A percentile compares a stretch with the other conserved stretches of the same genome.
phyloP scores from a whole-genome alignment of 1,139 yeast genomes.

The Diutina catenulata region DNA sequence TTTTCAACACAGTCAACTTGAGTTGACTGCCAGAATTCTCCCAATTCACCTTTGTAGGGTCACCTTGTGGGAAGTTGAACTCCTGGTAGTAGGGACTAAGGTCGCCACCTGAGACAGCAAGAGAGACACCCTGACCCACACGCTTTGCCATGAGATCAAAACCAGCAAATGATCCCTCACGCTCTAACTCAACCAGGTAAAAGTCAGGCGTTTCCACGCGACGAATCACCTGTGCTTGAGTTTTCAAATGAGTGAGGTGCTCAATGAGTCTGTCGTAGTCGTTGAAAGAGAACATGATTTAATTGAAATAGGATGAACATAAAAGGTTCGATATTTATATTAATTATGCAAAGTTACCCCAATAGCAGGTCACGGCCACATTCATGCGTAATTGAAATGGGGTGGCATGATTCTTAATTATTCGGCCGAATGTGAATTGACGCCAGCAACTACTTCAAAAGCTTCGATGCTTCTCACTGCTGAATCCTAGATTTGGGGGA shows the following conservation, averaged over 20 bases:
- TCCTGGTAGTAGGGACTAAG: conserved; percentile 1
- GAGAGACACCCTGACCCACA: conserved; percentile 1
- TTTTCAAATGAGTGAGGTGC: neutral
- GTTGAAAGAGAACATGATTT: neutral
- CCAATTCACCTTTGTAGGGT: neutral
- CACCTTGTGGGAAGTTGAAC: conserved; percentile 2
- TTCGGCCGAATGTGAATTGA: no score
- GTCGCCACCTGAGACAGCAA: neutral
- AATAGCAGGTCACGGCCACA: no score
- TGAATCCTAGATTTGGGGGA: no score
- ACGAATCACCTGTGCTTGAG: neutral
- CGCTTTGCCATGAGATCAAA: conserved; percentile 3
- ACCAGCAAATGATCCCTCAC: neutral
- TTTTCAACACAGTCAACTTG: neutral
- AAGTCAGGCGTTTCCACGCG: neutral
- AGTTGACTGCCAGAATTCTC: neutral
- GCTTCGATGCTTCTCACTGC: no score
- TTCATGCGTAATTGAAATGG: no score
- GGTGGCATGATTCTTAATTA: no score
- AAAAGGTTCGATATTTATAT: no score
- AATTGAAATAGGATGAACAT: neutral
- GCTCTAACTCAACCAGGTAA: neutral
- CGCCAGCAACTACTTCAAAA: no score
- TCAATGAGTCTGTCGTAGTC: conserved; percentile 2
- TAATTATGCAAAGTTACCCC: no score